Conservation (phyloP, 2,329 filamentous ascomycete genomes). For the Venturiaceae sp. region DNA sequence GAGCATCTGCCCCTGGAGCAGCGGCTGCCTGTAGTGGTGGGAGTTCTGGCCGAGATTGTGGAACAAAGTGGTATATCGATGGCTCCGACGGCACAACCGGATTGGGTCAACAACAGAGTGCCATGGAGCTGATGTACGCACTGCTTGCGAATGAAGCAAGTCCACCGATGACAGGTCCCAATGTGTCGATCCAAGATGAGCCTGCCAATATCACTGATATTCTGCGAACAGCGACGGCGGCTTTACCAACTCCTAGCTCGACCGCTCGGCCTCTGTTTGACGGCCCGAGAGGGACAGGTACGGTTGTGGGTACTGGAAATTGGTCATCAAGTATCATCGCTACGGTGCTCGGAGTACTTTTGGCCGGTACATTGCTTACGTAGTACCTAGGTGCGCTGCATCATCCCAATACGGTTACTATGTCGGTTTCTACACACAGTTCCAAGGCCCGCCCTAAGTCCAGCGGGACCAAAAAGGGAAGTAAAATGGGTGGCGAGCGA, state of each 20-base stretch:
- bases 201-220: not conserved
- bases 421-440: no score
- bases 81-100: constrained; percentile 31
- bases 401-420: no score
- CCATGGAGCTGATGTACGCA: constrained; percentile 34
- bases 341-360: no score
- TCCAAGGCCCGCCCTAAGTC: no score
- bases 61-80: constrained; percentile 34
- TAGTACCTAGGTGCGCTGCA: no score
- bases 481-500: no score
- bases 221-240: not conserved
- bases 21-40: constrained; percentile 33
- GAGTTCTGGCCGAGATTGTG: constrained; percentile 28
- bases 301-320: no score
- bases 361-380: no score
- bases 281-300: not conserved
- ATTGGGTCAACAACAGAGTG: constrained; percentile 34
- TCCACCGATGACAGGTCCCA: constrained; percentile 26
- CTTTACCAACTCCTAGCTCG: not conserved
- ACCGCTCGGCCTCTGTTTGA: not conserved
- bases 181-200: not conserved
- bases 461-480: no score
- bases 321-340: not conserved
- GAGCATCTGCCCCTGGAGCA: constrained; percentile 31
- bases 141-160: constrained; percentile 20